A percentile compares a stretch with the other conserved stretches of the same genome.
These are phyloP conservation scores for Termitomyces bulborhizus DNA, from an alignment of 768 basidiomycete genomes.

Conservation along the genomic window DNA sequence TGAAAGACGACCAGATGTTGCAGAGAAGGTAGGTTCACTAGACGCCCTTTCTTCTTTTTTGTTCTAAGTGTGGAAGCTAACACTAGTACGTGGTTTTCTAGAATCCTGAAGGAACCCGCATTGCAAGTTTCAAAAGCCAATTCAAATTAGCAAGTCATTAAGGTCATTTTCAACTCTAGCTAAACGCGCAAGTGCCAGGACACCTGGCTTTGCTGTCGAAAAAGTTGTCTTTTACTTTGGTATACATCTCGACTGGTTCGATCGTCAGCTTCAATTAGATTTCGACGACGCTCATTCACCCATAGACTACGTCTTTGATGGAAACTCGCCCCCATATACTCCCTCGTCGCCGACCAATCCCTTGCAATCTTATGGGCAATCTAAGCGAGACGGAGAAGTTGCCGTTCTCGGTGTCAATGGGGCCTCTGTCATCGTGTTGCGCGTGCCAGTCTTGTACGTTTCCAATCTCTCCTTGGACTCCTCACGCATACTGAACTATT, in stretches of 20 bases:
- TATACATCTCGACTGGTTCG: slow-evolving; percentile 89
- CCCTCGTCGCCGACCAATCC: slow-evolving; percentile 73
- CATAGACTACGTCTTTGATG: slow-evolving; percentile 93
- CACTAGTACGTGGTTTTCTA: slow-evolving; percentile 18
- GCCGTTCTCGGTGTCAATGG: slow-evolving; percentile 58
- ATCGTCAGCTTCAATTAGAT: background rate
- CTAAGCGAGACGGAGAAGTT: slow-evolving; percentile 84
- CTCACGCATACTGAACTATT: background rate
- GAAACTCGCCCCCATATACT: slow-evolving; percentile 84
- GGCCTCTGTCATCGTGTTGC: slow-evolving; percentile 61
- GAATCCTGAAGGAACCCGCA: slow-evolving; percentile 64
- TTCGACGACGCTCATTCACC: background rate
- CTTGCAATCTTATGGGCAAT: slow-evolving; percentile 80
- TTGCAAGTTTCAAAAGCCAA: slow-evolving; percentile 31
- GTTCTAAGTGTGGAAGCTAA: background rate
- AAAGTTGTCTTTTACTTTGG: slow-evolving; percentile 56
- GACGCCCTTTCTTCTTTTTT: background rate
- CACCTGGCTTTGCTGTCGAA: slow-evolving; percentile 64
- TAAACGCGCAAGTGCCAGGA: slow-evolving; percentile 75
- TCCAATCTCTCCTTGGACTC: background rate
- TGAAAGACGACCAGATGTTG: slow-evolving; percentile 88
- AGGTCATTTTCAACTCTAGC: slow-evolving; percentile 30
- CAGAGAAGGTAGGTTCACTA: slow-evolving; percentile 61
- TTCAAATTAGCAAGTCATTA: background rate
- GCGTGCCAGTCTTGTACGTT: slow-evolving; percentile 84